Conservation (phyloP, 371 early-diverging fungal genomes). For the Mucor circinelloides region DNA sequence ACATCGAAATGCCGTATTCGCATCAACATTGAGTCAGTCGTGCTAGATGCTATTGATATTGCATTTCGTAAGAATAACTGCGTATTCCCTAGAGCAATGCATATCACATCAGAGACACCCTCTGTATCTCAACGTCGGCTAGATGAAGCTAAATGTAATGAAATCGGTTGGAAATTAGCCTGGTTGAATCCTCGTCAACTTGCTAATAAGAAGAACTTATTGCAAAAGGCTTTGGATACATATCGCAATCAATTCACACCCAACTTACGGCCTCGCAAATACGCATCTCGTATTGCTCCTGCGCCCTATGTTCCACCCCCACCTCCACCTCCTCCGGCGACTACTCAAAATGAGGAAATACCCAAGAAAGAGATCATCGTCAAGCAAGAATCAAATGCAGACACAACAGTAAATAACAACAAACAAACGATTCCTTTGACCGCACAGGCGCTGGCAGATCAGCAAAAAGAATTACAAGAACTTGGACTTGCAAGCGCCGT, state of each 20-base stretch:
- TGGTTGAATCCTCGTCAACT: constrained; percentile 55
- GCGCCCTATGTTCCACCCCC: constrained; percentile 15
- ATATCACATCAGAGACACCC: constrained; percentile 29
- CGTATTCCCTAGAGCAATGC: constrained; percentile 50
- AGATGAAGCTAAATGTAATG: constrained; percentile 51
- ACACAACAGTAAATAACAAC: background rate
- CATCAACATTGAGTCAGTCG: constrained; percentile 50
- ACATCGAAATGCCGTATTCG: constrained; percentile 38
- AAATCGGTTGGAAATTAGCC: constrained; percentile 55
- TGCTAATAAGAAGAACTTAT: constrained; percentile 46
- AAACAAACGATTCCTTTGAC: constrained; percentile 11
- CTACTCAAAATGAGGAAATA: background rate
- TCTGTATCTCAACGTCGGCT: constrained; percentile 33
- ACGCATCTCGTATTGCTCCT: constrained; percentile 39
- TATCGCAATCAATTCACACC: constrained; percentile 46
- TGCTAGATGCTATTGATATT: constrained; percentile 39
- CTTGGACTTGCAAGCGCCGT: background rate
- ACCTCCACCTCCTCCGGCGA: background rate
- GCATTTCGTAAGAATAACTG: constrained; percentile 46
- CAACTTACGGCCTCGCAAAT: constrained; percentile 42
- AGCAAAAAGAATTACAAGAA: constrained; percentile 21
- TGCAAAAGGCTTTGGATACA: constrained; percentile 49
- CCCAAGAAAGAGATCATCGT: background rate
- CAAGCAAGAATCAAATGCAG: background rate
- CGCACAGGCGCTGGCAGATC: constrained; percentile 21